Conservation (phyloP, 495 filamentous ascomycete species). For the Penicillium argentinense region DNA sequence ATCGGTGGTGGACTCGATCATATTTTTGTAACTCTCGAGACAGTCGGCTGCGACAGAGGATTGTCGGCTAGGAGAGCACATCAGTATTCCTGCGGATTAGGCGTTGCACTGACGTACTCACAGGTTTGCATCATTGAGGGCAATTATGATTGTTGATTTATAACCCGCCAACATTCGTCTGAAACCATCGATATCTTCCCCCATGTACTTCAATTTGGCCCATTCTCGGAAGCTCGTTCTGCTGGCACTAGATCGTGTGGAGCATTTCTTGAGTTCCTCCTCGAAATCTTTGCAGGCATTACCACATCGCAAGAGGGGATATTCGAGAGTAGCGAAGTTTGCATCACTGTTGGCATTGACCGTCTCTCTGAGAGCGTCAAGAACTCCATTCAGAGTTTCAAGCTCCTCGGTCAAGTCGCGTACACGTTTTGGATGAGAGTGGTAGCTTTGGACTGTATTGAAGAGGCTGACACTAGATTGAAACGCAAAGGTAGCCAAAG, state of each 20-base stretch:
- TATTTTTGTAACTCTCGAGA: no score
- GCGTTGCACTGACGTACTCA: no score
- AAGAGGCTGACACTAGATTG: conserved; percentile 39
- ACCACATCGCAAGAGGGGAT: conserved; percentile 27
- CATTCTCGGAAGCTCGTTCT: conserved; percentile 30
- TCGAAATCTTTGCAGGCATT: conserved; percentile 28
- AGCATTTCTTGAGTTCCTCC: conserved; percentile 21
- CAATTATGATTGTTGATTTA: conserved; percentile 42
- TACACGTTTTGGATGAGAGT: conserved; percentile 33
- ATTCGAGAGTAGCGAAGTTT: conserved; percentile 16
- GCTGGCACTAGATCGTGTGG: conserved; percentile 11
- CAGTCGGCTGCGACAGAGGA: no score
- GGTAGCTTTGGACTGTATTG: conserved; percentile 40
- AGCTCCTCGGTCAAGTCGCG: conserved; percentile 44
- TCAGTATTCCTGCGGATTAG: no score
- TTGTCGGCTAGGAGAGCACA: no score
- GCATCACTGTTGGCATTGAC: conserved; percentile 14
- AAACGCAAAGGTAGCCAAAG: conserved; percentile 40
- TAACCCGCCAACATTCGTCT: conserved; percentile 34
- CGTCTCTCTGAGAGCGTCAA: conserved; percentile 32
- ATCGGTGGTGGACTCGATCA: no score
- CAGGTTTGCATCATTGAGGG: conserved; percentile 38
- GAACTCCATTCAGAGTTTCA: conserved; percentile 36
- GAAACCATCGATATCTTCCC: conserved; percentile 32
- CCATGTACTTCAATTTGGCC: conserved; percentile 30